A percentile compares a stretch with the other conserved stretches of the same genome.
These are phyloP conservation scores for Hemisphaericaspora nanyangensis DNA, from an alignment of 805 yeast species.

Conservation along the genomic window DNA sequence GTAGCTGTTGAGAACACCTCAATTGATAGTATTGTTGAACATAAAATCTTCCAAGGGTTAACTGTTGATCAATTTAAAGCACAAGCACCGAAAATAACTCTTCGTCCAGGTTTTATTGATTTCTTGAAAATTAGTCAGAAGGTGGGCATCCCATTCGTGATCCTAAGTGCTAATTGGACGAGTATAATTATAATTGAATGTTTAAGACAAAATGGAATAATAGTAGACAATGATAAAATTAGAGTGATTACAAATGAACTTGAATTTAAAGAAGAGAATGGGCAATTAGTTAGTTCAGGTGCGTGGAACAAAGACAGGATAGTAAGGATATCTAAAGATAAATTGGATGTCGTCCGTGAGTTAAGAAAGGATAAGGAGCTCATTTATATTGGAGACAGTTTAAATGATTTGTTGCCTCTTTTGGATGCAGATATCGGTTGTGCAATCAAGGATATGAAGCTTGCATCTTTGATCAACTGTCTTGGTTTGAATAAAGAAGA, in stretches of 20 bases:
- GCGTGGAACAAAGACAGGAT: constrained; percentile 14
- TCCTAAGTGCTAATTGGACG: constrained; percentile 66
- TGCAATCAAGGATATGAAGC: constrained; percentile 36
- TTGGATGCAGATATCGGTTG: constrained; percentile 45
- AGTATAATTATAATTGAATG: constrained; percentile 40
- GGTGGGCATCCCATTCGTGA: constrained; percentile 31
- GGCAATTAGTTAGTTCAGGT: constrained; percentile 23
- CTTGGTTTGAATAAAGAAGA: constrained; percentile 1
- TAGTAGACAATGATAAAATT: constrained; percentile 13
- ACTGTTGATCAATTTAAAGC: constrained; percentile 21
- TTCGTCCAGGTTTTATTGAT: constrained; percentile 38
- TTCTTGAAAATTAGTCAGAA: constrained; percentile 21
- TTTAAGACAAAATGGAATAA: constrained; percentile 17
- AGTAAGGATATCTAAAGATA: constrained; percentile 55
- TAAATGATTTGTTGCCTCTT: constrained; percentile 54
- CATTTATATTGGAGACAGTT: constrained; percentile 59
- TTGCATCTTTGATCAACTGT: constrained; percentile 15
- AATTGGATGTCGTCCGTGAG: constrained; percentile 22
- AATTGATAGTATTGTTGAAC: constrained; percentile 35
- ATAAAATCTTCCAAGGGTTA: constrained; percentile 42
- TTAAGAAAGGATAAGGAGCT: constrained; percentile 15
- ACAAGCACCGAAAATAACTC: constrained; percentile 33
- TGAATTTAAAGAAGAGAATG: constrained; percentile 24
- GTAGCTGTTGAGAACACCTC: constrained; percentile 47
- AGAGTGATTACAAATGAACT: constrained; percentile 50